Evolutionary conservation across 441 rosid species (phyloP).

Genomic region (Erodium moschatum): DNA sequence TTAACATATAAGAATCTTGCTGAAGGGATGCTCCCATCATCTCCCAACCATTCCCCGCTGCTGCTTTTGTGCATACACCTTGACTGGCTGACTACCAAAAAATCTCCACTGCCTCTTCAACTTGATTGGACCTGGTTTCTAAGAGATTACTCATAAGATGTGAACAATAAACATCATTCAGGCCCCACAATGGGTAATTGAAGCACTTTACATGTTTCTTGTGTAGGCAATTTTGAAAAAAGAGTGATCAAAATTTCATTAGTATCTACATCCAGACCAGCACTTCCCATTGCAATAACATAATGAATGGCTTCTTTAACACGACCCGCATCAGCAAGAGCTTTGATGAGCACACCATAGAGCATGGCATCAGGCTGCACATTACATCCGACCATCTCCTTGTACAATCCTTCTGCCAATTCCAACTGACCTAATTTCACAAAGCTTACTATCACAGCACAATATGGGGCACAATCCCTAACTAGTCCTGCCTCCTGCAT

Average conservation of each 20-base stretch:
- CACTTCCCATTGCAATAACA: constrained; percentile 46
- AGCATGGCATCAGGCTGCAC: constrained; percentile 58
- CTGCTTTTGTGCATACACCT: constrained; percentile 36
- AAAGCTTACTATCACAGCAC: constrained; percentile 70
- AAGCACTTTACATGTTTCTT: constrained; percentile 51
- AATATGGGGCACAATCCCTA: constrained; percentile 59
- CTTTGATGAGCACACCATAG: constrained; percentile 68
- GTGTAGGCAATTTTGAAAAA: constrained; percentile 56
- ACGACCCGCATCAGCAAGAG: constrained; percentile 61
- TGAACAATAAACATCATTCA: constrained; percentile 24
- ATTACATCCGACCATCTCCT: constrained; percentile 49
- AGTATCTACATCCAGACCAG: constrained; percentile 49
- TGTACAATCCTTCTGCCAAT: constrained; percentile 56
- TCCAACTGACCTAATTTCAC: constrained; percentile 53
- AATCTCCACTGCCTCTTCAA: constrained; percentile 40
- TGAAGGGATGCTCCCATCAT: constrained; percentile 41
- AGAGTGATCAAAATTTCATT: constrained; percentile 73
- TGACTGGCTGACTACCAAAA: constrained; percentile 3
- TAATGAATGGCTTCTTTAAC: constrained; percentile 48
- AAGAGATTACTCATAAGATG: constrained; percentile 72
- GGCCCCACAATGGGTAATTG: constrained; percentile 17
- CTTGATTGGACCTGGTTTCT: constrained; percentile 46
- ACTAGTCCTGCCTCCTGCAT: constrained; percentile 64
- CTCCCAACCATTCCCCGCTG: constrained; percentile 42
- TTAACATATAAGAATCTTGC: constrained; percentile 54